phyloP scores from a whole-genome alignment of 2,329 filamentous ascomycete genomes.

The Paracamarosporium sp. region DNA sequence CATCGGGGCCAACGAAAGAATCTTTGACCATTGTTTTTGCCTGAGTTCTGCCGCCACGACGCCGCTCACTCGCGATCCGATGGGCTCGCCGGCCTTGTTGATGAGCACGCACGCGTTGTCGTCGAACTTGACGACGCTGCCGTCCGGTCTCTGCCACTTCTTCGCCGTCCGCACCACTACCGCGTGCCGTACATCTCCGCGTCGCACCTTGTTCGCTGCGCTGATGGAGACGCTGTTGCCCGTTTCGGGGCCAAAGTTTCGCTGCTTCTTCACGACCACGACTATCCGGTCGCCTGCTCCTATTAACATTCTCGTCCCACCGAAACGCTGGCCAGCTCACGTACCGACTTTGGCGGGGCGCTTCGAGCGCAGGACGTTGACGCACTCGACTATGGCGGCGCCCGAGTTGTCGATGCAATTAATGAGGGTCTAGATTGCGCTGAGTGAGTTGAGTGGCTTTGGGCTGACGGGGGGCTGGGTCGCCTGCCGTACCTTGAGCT shows the following conservation, averaged over 20 bases:
- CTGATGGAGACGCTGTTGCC: constrained; percentile 74
- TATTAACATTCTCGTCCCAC: constrained; percentile 15
- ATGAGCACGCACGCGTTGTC: constrained; percentile 98
- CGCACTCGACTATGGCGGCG: constrained; percentile 95
- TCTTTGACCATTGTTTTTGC: constrained; percentile 97
- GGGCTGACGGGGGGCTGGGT: constrained; percentile 5
- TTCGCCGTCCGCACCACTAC: constrained; percentile 93
- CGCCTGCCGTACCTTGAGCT: constrained; percentile 43
- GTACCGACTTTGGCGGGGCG: constrained; percentile 85
- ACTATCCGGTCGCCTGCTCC: constrained; percentile 88
- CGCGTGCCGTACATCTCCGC: constrained; percentile 95
- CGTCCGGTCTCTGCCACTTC: constrained; percentile 85
- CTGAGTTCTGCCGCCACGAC: constrained; percentile 89
- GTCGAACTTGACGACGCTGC: constrained; percentile 89
- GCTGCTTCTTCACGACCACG: constrained; percentile 96
- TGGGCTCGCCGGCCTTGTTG: constrained; percentile 95
- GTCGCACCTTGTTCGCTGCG: constrained; percentile 89
- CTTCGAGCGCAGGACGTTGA: constrained; percentile 91
- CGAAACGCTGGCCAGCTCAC: constrained; percentile 27
- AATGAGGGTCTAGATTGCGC: constrained; percentile 75
- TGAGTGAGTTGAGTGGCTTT: constrained; percentile 66
- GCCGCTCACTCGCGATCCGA: constrained; percentile 77
- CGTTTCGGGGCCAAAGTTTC: constrained; percentile 74
- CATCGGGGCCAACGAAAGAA: constrained; percentile 90
- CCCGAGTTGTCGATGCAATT: constrained; percentile 99